Percentiles rank a stretch among this genome's conserved stretches.
These are phyloP conservation scores for Lasiosphaeria hispida DNA, from an alignment of 495 filamentous ascomycete genomes.

Conservation along the genomic window DNA sequence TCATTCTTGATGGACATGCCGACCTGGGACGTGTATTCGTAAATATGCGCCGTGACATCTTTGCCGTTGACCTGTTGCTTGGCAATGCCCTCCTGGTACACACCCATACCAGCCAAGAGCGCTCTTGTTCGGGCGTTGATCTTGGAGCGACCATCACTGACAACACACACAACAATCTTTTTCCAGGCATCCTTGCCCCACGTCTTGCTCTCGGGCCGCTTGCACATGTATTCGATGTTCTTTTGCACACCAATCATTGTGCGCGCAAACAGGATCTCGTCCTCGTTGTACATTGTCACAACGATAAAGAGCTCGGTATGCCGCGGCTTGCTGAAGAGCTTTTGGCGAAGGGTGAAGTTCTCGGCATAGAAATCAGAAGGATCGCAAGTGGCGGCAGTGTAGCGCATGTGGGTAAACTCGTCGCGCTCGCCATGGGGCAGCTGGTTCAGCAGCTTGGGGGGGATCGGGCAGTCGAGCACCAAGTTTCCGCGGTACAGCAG, in stretches of 20 bases:
- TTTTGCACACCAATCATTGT: constrained; percentile 98
- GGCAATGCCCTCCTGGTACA: constrained; percentile 97
- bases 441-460: constrained; percentile 80
- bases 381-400: constrained; percentile 95
- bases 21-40: constrained; percentile 98
- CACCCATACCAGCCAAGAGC: constrained; percentile 87
- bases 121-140: constrained; percentile 92
- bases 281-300: constrained; percentile 99
- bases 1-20: constrained; percentile 83
- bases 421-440: constrained; percentile 88
- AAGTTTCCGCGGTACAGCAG: constrained; percentile 95
- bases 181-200: constrained; percentile 99
- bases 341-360: constrained; percentile 91
- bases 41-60: constrained; percentile 97
- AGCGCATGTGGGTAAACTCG: constrained; percentile 99
- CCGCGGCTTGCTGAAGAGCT: constrained; percentile 86
- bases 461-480: constrained; percentile 95
- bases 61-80: constrained; percentile 98
- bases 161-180: constrained; percentile 98
- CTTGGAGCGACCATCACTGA: constrained; percentile 97
- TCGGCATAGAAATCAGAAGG: constrained; percentile 81
- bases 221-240: constrained; percentile 97
- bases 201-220: constrained; percentile 82
- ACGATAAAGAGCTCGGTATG: constrained; percentile 98
- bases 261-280: constrained; percentile 92